phyloP scores from a whole-genome alignment of 768 basidiomycete genomes.

The Lentinula aciculospora region DNA sequence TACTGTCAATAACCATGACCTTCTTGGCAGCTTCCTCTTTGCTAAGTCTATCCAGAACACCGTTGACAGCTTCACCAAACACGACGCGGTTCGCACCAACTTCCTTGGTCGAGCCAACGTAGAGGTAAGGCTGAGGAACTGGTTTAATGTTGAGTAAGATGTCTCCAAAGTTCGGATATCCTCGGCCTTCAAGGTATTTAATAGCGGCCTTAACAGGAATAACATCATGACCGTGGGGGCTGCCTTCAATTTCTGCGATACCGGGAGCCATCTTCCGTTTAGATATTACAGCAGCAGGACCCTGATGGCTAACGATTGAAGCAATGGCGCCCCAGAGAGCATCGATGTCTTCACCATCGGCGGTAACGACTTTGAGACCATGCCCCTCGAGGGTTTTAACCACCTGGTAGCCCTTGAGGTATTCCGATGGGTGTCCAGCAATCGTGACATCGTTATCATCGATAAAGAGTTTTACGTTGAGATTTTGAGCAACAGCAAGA shows the following conservation, averaged over 20 bases:
- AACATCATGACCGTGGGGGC: conserved; percentile 78
- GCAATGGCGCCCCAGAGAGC: conserved; percentile 65
- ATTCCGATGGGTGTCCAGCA: conserved; percentile 85
- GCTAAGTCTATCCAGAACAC: conserved; percentile 66
- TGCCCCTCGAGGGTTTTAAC: conserved; percentile 73
- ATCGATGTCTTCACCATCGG: conserved; percentile 77
- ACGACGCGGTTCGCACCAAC: conserved; percentile 75
- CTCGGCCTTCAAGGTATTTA: conserved; percentile 63
- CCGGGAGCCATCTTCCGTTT: conserved; percentile 70
- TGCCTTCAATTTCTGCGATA: conserved; percentile 73
- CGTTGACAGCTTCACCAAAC: conserved; percentile 81
- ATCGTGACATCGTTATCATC: conserved; percentile 93
- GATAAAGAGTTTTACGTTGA: conserved; percentile 83
- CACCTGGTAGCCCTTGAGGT: conserved; percentile 74
- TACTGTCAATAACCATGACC: conserved; percentile 85
- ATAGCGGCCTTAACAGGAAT: conserved; percentile 78
- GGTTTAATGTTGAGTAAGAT: conserved; percentile 68
- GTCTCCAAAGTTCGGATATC: conserved; percentile 45
- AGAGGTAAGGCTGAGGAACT: conserved; percentile 46
- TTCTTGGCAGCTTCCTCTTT: conserved; percentile 75
- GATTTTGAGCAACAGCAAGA: conserved; percentile 74
- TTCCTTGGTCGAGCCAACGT: conserved; percentile 68
- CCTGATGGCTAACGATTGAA: conserved; percentile 50
- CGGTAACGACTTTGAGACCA: conserved; percentile 70
- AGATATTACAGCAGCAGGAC: conserved; percentile 74